Evolutionary conservation across 2,329 filamentous ascomycete species (phyloP).

Genomic region (Periconia sp.): DNA sequence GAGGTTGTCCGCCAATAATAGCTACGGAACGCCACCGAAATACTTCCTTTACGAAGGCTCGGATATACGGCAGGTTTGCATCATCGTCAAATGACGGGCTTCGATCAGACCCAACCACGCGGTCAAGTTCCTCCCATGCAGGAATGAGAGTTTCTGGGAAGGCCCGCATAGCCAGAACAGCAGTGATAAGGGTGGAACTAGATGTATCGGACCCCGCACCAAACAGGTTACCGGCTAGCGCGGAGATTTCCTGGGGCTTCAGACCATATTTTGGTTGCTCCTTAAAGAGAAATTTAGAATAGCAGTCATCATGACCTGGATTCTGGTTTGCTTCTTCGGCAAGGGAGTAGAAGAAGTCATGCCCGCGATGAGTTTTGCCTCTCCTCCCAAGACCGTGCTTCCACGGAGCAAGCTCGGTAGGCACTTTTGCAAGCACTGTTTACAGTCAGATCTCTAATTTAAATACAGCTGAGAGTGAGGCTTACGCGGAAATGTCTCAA

Average conservation of each 20-base stretch:
- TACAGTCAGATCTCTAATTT: slow-evolving; percentile 2
- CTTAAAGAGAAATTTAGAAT: slow-evolving; percentile 51
- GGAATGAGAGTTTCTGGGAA: slow-evolving; percentile 36
- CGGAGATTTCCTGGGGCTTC: slow-evolving; percentile 37
- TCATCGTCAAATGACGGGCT: slow-evolving; percentile 44
- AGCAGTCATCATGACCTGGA: slow-evolving; percentile 39
- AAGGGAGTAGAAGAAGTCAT: slow-evolving; percentile 44
- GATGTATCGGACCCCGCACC: slow-evolving; percentile 44
- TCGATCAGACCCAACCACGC: slow-evolving; percentile 36
- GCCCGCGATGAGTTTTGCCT: slow-evolving; percentile 32
- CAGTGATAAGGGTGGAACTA: slow-evolving; percentile 42
- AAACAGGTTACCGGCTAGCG: slow-evolving; percentile 38
- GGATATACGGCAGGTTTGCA: slow-evolving; percentile 45
- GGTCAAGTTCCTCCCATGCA: slow-evolving; percentile 42
- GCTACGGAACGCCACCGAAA: slow-evolving; percentile 44
- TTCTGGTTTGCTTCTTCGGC: slow-evolving; percentile 38
- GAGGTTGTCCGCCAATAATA: slow-evolving; percentile 44
- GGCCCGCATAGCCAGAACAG: slow-evolving; percentile 40
- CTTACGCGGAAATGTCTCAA: slow-evolving; percentile 60
- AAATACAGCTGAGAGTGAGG: slow-evolving; percentile 55
- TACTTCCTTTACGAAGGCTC: slow-evolving; percentile 43
- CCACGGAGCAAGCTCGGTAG: slow-evolving; percentile 38
- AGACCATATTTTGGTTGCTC: slow-evolving; percentile 37
- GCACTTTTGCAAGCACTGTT: slow-evolving; percentile 33
- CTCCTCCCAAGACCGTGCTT: slow-evolving; percentile 39